Evolutionary conservation across 305 asterid genomes (phyloP).

Genomic region (Fraxinus albicans): DNA sequence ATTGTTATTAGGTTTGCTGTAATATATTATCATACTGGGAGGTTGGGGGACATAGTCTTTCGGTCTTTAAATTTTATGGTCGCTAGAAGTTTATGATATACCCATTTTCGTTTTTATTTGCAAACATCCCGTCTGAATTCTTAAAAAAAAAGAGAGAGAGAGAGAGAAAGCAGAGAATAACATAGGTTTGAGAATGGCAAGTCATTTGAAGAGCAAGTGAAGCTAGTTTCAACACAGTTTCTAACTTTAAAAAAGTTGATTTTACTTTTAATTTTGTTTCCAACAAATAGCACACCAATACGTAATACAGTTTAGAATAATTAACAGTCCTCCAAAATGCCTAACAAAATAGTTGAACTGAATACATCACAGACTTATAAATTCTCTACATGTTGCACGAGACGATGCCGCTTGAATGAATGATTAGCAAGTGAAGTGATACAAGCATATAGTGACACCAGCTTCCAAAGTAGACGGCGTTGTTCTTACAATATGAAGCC

Average conservation of each 20-base stretch:
- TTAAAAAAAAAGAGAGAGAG: too few relatives aligned
- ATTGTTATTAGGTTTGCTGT: too few relatives aligned
- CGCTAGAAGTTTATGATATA: too few relatives aligned
- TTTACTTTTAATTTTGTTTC: background rate
- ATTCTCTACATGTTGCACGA: background rate
- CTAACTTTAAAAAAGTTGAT: background rate
- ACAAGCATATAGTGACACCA: background rate
- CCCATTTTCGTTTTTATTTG: too few relatives aligned
- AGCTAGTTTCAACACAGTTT: background rate
- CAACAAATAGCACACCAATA: background rate
- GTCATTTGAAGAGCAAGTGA: background rate
- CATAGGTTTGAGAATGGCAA: background rate
- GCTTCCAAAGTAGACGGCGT: background rate
- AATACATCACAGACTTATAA: background rate
- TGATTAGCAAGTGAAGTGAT: background rate
- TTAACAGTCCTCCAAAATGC: background rate
- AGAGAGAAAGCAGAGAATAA: background rate
- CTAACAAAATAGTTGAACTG: background rate
- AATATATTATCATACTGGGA: too few relatives aligned
- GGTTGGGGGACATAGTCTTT: too few relatives aligned
- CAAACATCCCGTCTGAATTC: too few relatives aligned
- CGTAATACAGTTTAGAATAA: background rate
- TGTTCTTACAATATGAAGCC: conserved; percentile 10
- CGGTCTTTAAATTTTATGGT: too few relatives aligned
- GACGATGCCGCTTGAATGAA: background rate